Conservation (phyloP, 768 basidiomycete species). For the Suillus fuscotomentosus region DNA sequence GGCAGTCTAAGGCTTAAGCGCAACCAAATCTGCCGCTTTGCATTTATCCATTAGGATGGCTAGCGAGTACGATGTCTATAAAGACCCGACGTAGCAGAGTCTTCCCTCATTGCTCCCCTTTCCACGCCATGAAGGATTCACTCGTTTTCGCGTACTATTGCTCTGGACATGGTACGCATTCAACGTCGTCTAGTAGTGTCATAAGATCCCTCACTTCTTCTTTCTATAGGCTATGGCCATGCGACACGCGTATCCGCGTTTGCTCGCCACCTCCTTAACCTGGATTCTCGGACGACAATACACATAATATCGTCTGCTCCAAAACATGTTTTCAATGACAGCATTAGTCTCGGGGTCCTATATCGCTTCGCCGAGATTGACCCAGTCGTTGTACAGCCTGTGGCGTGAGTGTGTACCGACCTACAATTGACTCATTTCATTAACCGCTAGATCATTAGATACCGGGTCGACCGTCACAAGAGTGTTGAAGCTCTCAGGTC, state of each 20-base stretch:
- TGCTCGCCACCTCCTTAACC: constrained; percentile 53
- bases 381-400: constrained; percentile 77
- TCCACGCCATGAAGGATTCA: not conserved
- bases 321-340: constrained; percentile 64
- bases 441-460: constrained; percentile 36
- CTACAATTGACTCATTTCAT: constrained; percentile 6
- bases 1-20: not conserved
- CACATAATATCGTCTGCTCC: constrained; percentile 77
- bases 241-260: constrained; percentile 82
- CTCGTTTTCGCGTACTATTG: constrained; percentile 66
- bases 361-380: constrained; percentile 76
- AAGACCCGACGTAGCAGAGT: not conserved
- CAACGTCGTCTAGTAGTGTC: not conserved
- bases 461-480: constrained; percentile 69
- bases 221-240: constrained; percentile 69
- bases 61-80: not conserved
- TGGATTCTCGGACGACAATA: constrained; percentile 44
- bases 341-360: constrained; percentile 56
- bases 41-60: not conserved
- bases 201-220: not conserved
- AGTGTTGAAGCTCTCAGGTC: constrained; percentile 60
- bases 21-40: not conserved
- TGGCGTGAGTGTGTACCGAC: constrained; percentile 55
- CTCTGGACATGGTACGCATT: constrained; percentile 64
- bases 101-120: not conserved